These are phyloP conservation scores for Quambalaria eucalypti DNA, from an alignment of 1,284 basidiomycete species.

Conservation along the genomic window DNA sequence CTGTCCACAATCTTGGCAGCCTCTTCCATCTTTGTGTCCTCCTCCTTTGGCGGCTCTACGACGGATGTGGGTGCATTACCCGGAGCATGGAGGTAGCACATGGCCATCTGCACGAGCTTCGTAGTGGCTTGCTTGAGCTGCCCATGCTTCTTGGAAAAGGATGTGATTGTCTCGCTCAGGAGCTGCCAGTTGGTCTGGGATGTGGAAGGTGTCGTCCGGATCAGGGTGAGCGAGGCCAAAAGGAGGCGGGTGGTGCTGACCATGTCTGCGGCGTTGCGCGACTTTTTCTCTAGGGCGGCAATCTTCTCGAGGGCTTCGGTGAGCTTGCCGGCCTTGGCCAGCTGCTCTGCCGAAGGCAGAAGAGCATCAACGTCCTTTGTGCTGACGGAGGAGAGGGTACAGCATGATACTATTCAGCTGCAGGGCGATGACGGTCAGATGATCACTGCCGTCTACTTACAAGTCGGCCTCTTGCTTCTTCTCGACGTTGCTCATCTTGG, in stretches of 20 bases:
- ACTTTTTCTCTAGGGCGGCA: constrained; percentile 82
- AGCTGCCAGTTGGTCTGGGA: constrained; percentile 26
- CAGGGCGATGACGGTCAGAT: no score
- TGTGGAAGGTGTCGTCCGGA: constrained; percentile 25
- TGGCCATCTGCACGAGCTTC: constrained; percentile 60
- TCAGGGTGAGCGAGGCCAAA: constrained; percentile 56
- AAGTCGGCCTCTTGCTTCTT: constrained; percentile 55
- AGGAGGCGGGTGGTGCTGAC: constrained; percentile 78
- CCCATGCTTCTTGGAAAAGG: constrained; percentile 82
- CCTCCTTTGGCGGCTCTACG: constrained; percentile 59
- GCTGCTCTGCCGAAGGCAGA: constrained; percentile 49
- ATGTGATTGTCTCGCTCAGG: constrained; percentile 28
- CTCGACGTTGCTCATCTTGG: constrained; percentile 17
- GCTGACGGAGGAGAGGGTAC: not conserved
- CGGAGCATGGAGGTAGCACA: constrained; percentile 33
- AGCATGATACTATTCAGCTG: not conserved
- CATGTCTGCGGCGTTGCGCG: constrained; percentile 92
- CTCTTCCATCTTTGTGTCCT: constrained; percentile 53
- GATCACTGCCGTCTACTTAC: constrained; percentile 51
- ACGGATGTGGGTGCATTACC: not conserved
- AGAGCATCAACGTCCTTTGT: constrained; percentile 8
- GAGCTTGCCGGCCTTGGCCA: constrained; percentile 60
- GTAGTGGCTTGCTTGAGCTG: constrained; percentile 86
- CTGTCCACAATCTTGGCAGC: constrained; percentile 9
- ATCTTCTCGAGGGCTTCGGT: constrained; percentile 83